Percentiles rank a stretch among this genome's conserved stretches.
phyloP scores from a whole-genome alignment of 23 red algal species.

The Gracilaria caudata region DNA sequence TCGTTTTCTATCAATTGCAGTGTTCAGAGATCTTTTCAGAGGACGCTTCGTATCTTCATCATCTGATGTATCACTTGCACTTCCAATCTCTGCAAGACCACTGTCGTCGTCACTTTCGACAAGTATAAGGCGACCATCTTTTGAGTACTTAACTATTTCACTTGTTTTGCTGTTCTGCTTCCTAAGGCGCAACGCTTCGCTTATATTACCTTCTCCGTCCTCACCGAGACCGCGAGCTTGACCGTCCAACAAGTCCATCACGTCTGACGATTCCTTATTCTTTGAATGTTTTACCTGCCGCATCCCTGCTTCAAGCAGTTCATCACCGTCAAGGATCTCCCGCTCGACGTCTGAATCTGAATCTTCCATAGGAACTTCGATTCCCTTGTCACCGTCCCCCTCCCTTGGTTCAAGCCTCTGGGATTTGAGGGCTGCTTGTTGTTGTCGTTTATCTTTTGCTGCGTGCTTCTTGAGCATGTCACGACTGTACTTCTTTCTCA shows the following conservation, averaged over 20 bases:
- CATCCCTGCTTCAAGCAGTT: background rate
- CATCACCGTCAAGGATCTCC: conserved; percentile 68
- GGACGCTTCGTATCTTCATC: conserved; percentile 23
- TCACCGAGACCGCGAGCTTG: background rate
- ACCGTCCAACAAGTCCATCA: conserved; percentile 49
- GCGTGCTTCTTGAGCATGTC: conserved; percentile 60
- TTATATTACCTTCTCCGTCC: background rate
- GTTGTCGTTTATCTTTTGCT: conserved; percentile 12
- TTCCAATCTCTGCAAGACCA: conserved; percentile 46
- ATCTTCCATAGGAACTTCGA: conserved; percentile 24
- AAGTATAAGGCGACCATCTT: conserved; percentile 82
- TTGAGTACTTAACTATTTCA: conserved; percentile 44
- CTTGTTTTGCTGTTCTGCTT: background rate
- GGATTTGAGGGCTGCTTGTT: background rate
- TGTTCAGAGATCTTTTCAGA: background rate
- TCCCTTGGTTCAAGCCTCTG: background rate
- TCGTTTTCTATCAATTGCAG: conserved; percentile 26
- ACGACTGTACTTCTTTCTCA: conserved; percentile 77
- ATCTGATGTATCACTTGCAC: conserved; percentile 30
- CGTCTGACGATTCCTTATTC: conserved; percentile 2
- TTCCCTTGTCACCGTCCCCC: background rate
- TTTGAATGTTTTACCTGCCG: background rate
- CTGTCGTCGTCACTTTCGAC: conserved; percentile 70
- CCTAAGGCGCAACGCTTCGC: background rate
- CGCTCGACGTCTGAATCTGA: conserved; percentile 72